Conservation (phyloP, 1,139 yeast genomes). For the Spencermartinsiella ligniputridi region DNA sequence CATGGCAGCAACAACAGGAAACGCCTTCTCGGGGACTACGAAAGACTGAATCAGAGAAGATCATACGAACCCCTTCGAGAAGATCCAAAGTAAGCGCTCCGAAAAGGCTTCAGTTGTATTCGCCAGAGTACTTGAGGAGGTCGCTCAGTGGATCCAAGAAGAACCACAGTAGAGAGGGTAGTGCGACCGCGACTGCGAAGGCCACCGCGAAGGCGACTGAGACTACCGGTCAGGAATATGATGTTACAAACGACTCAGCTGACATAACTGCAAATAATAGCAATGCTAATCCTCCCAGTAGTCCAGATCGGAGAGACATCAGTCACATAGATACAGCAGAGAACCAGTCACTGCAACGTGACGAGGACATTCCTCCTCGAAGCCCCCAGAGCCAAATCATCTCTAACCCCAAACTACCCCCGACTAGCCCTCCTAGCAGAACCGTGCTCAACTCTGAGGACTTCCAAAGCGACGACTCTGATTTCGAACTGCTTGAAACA, state of each 20-base stretch:
- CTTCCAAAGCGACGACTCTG: conserved; percentile 7
- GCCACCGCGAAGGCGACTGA: neutral
- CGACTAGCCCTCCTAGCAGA: neutral
- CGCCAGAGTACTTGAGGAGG: conserved; percentile 20
- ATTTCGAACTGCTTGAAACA: conserved; percentile 11
- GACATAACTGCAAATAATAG: neutral
- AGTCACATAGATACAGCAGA: neutral
- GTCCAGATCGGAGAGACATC: neutral
- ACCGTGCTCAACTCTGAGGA: neutral
- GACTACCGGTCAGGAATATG: neutral
- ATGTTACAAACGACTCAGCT: neutral
- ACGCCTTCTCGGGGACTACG: conserved; percentile 3
- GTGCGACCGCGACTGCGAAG: neutral
- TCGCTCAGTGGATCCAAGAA: conserved; percentile 7
- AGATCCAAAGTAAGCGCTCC: neutral
- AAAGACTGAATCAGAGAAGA: conserved; percentile 10
- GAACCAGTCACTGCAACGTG: too few species aligned
- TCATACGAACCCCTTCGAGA: neutral
- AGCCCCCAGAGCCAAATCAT: neutral
- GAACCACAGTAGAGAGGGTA: neutral
- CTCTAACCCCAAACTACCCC: conserved; percentile 11
- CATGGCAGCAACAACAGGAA: conserved; percentile 1
- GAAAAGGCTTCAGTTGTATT: conserved; percentile 15
- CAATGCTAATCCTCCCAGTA: neutral
- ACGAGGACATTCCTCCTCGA: neutral